phyloP scores from a whole-genome alignment of 1,284 basidiomycete species.

The Melanopsichium pennsylvanicum region DNA sequence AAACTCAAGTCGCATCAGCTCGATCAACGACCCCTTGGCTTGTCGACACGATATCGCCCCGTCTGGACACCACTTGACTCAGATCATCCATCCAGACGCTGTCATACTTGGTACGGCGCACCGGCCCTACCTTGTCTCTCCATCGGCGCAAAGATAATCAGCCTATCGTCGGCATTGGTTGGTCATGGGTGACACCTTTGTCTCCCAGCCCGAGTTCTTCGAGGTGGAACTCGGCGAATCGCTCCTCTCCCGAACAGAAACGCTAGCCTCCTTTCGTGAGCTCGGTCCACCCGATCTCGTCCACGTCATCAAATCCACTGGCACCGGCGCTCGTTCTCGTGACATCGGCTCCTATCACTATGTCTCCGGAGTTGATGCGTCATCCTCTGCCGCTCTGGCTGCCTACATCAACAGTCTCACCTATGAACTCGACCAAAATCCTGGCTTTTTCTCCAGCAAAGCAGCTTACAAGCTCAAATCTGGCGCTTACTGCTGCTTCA shows the following conservation, averaged over 20 bases:
- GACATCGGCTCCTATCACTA: conserved; percentile 70
- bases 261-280: conserved; percentile 90
- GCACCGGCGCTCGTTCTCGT: conserved; percentile 76
- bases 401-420: conserved; percentile 98
- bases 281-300: conserved; percentile 96
- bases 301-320: conserved; percentile 87
- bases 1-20: background rate
- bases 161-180: background rate
- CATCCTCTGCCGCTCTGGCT: conserved; percentile 93
- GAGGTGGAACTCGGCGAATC: conserved; percentile 91
- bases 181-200: conserved; percentile 62
- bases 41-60: no score
- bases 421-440: conserved; percentile 89
- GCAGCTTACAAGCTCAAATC: conserved; percentile 87
- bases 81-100: no score
- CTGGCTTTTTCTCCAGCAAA: conserved; percentile 83
- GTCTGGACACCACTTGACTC: no score
- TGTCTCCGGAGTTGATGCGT: conserved; percentile 93
- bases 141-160: no score
- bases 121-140: background rate
- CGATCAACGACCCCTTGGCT: no score
- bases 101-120: no score
- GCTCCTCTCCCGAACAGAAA: conserved; percentile 87
- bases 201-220: conserved; percentile 64
- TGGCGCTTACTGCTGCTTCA: conserved; percentile 97